Evolutionary conservation across 768 basidiomycete species (phyloP).

Genomic region (Mycena crocata): DNA sequence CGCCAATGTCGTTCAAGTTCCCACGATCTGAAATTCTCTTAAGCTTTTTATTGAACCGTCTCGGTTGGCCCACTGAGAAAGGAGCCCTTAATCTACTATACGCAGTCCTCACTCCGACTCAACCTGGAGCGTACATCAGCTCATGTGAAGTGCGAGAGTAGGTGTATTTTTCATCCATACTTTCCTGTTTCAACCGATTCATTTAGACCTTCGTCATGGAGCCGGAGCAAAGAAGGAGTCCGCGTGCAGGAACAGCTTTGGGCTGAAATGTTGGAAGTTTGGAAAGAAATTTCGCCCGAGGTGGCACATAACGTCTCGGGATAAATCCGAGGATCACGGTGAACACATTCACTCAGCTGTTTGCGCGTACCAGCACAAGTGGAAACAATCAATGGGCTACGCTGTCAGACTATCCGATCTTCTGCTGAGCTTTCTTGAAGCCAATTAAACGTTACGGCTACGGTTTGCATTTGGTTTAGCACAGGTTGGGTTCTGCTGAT

Average conservation of each 20-base stretch:
- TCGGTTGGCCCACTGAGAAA: constrained; percentile 6
- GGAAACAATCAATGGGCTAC: too few relatives aligned
- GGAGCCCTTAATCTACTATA: constrained; percentile 15
- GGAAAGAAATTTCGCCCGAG: constrained; percentile 2
- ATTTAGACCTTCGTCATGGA: constrained; percentile 7
- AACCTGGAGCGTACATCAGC: constrained; percentile 14
- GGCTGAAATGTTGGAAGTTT: constrained; percentile 13
- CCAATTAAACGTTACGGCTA: too few relatives aligned
- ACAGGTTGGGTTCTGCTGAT: too few relatives aligned
- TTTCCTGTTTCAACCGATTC: not conserved
- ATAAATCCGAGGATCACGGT: too few relatives aligned
- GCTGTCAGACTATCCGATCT: too few relatives aligned
- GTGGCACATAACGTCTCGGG: not conserved
- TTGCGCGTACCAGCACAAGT: too few relatives aligned
- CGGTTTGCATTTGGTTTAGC: too few relatives aligned
- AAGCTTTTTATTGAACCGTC: not conserved
- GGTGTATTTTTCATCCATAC: not conserved
- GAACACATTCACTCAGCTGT: too few relatives aligned
- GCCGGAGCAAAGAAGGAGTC: not conserved
- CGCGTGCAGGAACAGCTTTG: constrained; percentile 8
- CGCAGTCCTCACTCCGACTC: constrained; percentile 4
- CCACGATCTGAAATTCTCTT: not conserved
- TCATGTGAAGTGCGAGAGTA: constrained; percentile 18
- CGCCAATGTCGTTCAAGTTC: not conserved
- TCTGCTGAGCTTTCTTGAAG: too few relatives aligned